Evolutionary conservation across 352 stramenopile genomes (phyloP).

Genomic region (Phytophthora fragariae): DNA sequence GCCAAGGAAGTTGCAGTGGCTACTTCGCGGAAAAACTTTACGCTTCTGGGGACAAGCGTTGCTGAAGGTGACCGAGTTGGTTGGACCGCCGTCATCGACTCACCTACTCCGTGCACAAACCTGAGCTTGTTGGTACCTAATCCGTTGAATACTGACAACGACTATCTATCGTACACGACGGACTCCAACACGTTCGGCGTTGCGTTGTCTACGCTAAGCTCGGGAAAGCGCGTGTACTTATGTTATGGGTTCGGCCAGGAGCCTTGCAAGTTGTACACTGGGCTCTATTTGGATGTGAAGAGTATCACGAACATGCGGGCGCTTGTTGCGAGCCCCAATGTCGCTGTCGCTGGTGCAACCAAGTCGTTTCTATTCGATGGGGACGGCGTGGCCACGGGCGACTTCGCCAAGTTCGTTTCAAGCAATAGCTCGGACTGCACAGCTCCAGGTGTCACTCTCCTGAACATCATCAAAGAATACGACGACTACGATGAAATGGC

Average conservation of each 20-base stretch:
- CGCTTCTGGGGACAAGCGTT: constrained; percentile 55
- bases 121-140: constrained; percentile 46
- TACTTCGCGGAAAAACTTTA: constrained; percentile 54
- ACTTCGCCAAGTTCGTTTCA: constrained; percentile 73
- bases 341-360: constrained; percentile 51
- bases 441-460: constrained; percentile 45
- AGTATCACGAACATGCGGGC: constrained; percentile 64
- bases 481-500: constrained; percentile 70
- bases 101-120: constrained; percentile 39
- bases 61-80: constrained; percentile 54
- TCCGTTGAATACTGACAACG: constrained; percentile 40
- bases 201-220: constrained; percentile 52
- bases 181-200: constrained; percentile 44
- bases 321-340: constrained; percentile 45
- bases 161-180: constrained; percentile 59
- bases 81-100: constrained; percentile 49
- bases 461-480: constrained; percentile 73
- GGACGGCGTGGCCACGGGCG: constrained; percentile 60
- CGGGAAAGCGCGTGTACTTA: constrained; percentile 60
- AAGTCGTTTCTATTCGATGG: constrained; percentile 78
- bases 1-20: constrained; percentile 63
- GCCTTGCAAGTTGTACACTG: constrained; percentile 56
- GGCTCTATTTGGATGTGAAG: constrained; percentile 66
- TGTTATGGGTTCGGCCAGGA: constrained; percentile 75
- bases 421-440: constrained; percentile 42